Conservation (phyloP, 345 rosid genomes). For the Durio zibethinus region DNA sequence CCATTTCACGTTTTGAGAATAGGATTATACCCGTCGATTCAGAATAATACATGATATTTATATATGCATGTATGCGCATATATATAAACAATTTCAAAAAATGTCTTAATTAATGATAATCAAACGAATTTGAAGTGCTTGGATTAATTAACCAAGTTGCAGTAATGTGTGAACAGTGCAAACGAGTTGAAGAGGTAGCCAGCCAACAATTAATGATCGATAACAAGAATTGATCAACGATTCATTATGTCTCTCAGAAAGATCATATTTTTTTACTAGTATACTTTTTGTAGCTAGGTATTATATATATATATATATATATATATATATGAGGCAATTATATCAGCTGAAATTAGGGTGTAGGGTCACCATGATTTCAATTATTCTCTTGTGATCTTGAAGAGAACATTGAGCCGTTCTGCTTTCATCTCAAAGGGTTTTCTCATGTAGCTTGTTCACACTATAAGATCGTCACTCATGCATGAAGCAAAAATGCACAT, state of each 20-base stretch:
- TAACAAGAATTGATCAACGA: not conserved
- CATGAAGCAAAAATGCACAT: not conserved
- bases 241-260: slow-evolving; percentile 16
- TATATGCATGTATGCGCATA: too few species aligned
- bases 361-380: slow-evolving; percentile 16
- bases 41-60: too few species aligned
- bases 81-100: too few species aligned
- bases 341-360: not conserved
- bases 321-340: not conserved
- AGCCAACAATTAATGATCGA: slow-evolving; percentile 11
- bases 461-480: not conserved
- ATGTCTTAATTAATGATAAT: too few species aligned
- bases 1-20: not conserved
- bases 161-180: slow-evolving; percentile 5
- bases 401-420: not conserved
- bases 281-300: not conserved
- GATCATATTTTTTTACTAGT: not conserved
- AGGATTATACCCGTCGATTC: not conserved
- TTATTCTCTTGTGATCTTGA: slow-evolving; percentile 1
- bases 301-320: not conserved
- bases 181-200: not conserved
- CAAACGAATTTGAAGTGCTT: not conserved
- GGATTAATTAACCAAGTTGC: slow-evolving; percentile 1
- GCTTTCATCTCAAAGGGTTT: not conserved
- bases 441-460: slow-evolving; percentile 9